Percentiles rank a stretch among this genome's conserved stretches.
These are phyloP conservation scores for Eucalyptus lansdowneana DNA, from an alignment of 345 rosid genomes.

Conservation along the genomic window DNA sequence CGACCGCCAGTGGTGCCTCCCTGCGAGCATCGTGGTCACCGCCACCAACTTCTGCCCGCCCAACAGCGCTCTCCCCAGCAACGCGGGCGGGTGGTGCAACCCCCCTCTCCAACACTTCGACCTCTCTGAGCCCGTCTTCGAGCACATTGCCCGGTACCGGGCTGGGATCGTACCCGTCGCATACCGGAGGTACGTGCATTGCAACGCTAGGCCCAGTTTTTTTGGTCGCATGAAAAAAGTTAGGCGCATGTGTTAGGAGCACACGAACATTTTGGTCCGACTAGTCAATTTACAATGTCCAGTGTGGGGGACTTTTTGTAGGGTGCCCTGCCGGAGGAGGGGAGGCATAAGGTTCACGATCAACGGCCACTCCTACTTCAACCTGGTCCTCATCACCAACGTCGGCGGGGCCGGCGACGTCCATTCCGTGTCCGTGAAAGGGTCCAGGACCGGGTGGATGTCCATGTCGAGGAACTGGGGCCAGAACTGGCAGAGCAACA, in stretches of 20 bases:
- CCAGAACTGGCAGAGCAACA: constrained; percentile 73
- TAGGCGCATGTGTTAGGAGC: not conserved
- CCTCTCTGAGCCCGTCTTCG: constrained; percentile 51
- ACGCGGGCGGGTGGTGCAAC: constrained; percentile 66
- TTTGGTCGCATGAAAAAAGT: not conserved
- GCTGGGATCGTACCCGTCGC: constrained; percentile 55
- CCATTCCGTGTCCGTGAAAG: constrained; percentile 31
- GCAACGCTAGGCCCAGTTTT: not conserved
- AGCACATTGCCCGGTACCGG: constrained; percentile 37
- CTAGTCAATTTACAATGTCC: constrained; percentile 34
- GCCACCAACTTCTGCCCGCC: constrained; percentile 67
- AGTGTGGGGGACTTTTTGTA: constrained; percentile 29
- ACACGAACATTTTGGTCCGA: constrained; percentile 1
- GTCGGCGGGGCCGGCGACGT: constrained; percentile 55
- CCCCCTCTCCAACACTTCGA: constrained; percentile 58
- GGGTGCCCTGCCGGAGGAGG: constrained; percentile 38
- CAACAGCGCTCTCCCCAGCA: constrained; percentile 36
- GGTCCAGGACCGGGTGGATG: constrained; percentile 37
- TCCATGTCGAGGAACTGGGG: constrained; percentile 75
- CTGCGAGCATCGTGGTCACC: constrained; percentile 42
- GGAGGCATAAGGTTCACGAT: constrained; percentile 51
- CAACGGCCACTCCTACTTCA: constrained; percentile 52
- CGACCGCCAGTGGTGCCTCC: constrained; percentile 48
- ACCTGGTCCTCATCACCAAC: constrained; percentile 43
- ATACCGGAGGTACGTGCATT: constrained; percentile 1